A percentile compares a stretch with the other conserved stretches of the same genome.
Evolutionary conservation across 352 stramenopile species (phyloP).

Genomic region (Globisporangium acanthophoron): DNA sequence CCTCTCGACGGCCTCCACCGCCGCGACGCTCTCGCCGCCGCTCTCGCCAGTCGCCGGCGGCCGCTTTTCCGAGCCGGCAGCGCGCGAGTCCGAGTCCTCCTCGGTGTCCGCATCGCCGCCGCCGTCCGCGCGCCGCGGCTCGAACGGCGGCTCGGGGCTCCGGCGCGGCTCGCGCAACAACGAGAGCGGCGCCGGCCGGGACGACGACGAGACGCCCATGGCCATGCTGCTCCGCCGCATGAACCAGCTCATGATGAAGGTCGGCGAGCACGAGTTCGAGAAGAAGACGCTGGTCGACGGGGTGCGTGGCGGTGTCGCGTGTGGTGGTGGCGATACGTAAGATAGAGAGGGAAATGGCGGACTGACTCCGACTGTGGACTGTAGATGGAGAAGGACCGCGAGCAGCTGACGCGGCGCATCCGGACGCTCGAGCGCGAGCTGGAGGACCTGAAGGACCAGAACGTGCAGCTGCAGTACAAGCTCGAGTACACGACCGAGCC

Average conservation of each 20-base stretch:
- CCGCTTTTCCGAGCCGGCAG: constrained; percentile 12
- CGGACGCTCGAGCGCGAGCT: constrained; percentile 44
- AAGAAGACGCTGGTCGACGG: constrained; percentile 80
- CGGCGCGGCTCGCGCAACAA: constrained; percentile 9
- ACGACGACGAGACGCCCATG: constrained; percentile 48
- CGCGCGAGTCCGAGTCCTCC: constrained; percentile 10
- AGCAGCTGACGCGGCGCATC: constrained; percentile 34
- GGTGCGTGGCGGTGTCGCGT: constrained; percentile 15
- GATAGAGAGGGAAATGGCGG: neutral
- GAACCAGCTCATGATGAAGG: constrained; percentile 82
- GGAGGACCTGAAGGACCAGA: constrained; percentile 73
- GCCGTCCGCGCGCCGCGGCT: constrained; percentile 3
- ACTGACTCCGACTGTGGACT: neutral
- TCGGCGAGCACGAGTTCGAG: constrained; percentile 83
- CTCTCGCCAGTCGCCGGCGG: constrained; percentile 9
- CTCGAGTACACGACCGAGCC: constrained; percentile 76
- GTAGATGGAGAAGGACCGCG: constrained; percentile 80
- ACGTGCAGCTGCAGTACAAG: constrained; percentile 82
- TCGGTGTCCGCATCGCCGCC: constrained; percentile 12
- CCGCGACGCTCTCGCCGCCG: constrained; percentile 12
- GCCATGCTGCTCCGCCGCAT: constrained; percentile 72
- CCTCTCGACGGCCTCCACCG: constrained; percentile 14
- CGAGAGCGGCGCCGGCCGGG: neutral
- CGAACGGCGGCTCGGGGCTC: constrained; percentile 1
- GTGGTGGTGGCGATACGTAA: too few relatives aligned